Evolutionary conservation across 2,329 filamentous ascomycete species (phyloP), one percentile per base, ranked within the genome.

Genomic region (Exutisphaerella laricina): DNA sequence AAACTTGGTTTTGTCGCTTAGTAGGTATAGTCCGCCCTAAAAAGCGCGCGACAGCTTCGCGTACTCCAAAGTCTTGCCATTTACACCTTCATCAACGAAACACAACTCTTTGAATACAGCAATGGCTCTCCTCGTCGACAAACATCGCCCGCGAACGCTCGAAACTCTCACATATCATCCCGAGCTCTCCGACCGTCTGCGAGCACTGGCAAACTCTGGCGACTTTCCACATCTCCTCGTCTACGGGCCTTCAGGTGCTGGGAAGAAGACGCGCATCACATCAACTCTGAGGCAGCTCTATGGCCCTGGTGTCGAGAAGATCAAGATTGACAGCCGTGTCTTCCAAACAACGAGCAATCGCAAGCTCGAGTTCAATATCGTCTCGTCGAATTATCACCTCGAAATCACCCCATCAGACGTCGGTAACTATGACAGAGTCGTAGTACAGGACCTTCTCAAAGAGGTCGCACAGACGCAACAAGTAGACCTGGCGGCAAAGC

Each of bases 281-380:
- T 89, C 92, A 12, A 97, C 90, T 0, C 72, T 98, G 3, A 94
- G 95, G 65, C 90, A 96, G 62, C 77, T 98, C 5, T 98, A 92
- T 66, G 92, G 92, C 0, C 83, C 90, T 0, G 90, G 92, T 31
- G 92, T 95, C n/a, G 94, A 98, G 63, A 97, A 96, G 75, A 98
- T 98, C 75, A 97, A 97, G 72, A 97, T 98, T 68, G 92, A 98
- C 63, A 87, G 88, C 9, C 85, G 92, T 52, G 85, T 96, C 46
- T 98, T 98, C 71, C 89, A 95, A 68, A 97, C 92, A 1, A 89
- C 81, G 16, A 58, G 84, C 61, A 97, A 95, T 67, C 88, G 92
- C 63, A 98, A 98, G 69, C 83, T 98, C 58, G 92, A 98, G 69
- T 98, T 98, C 78, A 98, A 96, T 70, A 94, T 98, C 52, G 92